Evolutionary conservation across 495 filamentous ascomycete species (phyloP), one percentile per base, ranked within the genome.

Genomic region (Penicillium silybi): DNA sequence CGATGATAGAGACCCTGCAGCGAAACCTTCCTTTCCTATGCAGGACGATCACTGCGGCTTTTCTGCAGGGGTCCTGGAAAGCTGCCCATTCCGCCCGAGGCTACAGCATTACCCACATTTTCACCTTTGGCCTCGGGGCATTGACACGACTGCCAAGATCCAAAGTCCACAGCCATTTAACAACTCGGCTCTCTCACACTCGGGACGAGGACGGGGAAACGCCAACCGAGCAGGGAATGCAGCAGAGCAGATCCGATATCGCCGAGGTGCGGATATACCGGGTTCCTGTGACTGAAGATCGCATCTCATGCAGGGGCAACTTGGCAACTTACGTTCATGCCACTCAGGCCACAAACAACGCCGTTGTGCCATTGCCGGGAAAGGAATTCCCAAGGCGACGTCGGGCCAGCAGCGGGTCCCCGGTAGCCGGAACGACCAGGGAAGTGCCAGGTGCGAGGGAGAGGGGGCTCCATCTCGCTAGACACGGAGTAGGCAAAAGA

Each of bases 11-110:
- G 43, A 29, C 43, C 23, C 49, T 53, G 49, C 52, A 48, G 39
- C 18, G 52, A 32, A 38, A 5, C 7, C 17, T 19, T 9, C 34
- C 52, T 38, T 19, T 9, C 34, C 52, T 38, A 9, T 22, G 13
- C 35, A 37, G 11, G 45, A 41, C 37, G 46, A 50, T 47, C 37
- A 41, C 34, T 50, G 46, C 47, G 32, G 26, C 17, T 5, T 13
- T 46, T 46, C 40, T 22, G 23, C 35, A 41, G 35, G 4, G 13
- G 15, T 55, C 50, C 55, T 58, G 26, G 55, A 52, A 62, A 6
- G 35, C 18, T 53, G 22, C 45, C 42, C 44, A n/a, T 48, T 54
- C 16, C 40, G 50, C 27, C 46, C 17, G 16, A 17, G 46, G 9
- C 22, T 17, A 46, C 19, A 27, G 32, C 32, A 23, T 11, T 40